Evolutionary conservation across 257 asterid species (phyloP), one percentile per base, ranked within the genome.

Genomic region (Jacaranda mimosifolia): DNA sequence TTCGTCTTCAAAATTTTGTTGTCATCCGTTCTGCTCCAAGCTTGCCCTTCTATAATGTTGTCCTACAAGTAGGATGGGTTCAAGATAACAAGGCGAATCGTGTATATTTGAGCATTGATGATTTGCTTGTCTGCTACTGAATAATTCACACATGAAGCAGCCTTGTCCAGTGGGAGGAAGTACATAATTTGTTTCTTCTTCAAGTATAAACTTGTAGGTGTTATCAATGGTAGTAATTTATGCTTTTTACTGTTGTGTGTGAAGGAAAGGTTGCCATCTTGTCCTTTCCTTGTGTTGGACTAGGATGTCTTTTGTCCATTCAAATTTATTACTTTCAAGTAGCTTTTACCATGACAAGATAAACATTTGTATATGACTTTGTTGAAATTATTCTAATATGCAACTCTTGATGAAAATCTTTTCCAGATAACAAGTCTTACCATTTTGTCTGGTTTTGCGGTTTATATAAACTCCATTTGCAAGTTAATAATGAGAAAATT

Each of bases 231-330:
- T 48, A 32, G 56, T 75, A 21, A 56, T 52, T 11, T 15, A 39
- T 57, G 65, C 64, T 15, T 49, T 17, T 6, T 56, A 42, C 43
- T 39, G 6, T 43, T 48, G 51, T 49, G 68, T 71, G 74, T 48
- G 42, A 60, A 74, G 65, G 59, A 26, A n/a, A 72, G 40, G 66
- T 68, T 46, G 62, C 46, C 19, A 17, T 57, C 7, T 17, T 66
- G 53, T 75, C 52, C 7, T 32, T 75, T 19, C 43, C 38, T 62
- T 35, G 65, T 74, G 57, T 46, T 82, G 73, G 73, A 68, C 52
- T 74, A 43, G 46, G 76, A 45, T 63, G 53, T 12, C 42, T 26
- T 71, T 43, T 49, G 43, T 53, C 51, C 43, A 42, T 42, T 67
- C 40, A 58, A 21, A 21, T 73, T 72, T 77, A 11, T 55, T 9